Conservation (phyloP, 352 stramenopile species). For the Thraustochytrium sp. region DNA sequence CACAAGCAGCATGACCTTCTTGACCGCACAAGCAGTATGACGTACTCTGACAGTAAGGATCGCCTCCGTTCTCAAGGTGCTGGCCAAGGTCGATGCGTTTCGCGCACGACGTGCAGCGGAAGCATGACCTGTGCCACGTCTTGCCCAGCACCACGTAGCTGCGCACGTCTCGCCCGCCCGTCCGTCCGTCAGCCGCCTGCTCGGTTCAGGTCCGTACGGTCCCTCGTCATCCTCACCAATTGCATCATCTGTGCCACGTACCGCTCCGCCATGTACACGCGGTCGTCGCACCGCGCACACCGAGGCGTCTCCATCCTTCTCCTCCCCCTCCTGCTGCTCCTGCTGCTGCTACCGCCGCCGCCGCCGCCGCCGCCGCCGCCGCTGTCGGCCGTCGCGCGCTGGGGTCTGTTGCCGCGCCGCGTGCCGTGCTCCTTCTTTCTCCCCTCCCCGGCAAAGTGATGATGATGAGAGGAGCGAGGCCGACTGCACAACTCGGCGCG, state of each 20-base stretch:
- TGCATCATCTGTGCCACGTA: not conserved
- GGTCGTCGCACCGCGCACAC: conserved; percentile 2
- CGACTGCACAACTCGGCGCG: too few species aligned
- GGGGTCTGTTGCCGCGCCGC: too few species aligned
- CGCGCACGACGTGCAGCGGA: not conserved
- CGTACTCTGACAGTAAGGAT: conserved; percentile 28
- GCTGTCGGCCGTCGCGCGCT: too few species aligned
- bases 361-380: too few species aligned
- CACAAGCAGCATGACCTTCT: too few species aligned
- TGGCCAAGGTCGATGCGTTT: conserved; percentile 32
- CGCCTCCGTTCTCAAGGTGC: conserved; percentile 1
- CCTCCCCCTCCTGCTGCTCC: not conserved
- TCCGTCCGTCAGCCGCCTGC: too few species aligned
- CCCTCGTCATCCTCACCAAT: not conserved
- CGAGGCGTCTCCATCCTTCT: not conserved
- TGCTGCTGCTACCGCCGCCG: not conserved
- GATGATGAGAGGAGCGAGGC: too few species aligned
- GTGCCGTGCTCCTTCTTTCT: too few species aligned
- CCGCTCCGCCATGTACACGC: conserved; percentile 3
- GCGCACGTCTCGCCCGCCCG: not conserved
- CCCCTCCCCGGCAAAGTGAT: too few species aligned
- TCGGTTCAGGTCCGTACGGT: too few species aligned
- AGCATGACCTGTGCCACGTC: conserved; percentile 31
- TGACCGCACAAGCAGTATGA: not conserved
- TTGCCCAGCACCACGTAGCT: conserved; percentile 15